Evolutionary conservation across 768 basidiomycete species (phyloP).

Genomic region (Suillus spraguei): DNA sequence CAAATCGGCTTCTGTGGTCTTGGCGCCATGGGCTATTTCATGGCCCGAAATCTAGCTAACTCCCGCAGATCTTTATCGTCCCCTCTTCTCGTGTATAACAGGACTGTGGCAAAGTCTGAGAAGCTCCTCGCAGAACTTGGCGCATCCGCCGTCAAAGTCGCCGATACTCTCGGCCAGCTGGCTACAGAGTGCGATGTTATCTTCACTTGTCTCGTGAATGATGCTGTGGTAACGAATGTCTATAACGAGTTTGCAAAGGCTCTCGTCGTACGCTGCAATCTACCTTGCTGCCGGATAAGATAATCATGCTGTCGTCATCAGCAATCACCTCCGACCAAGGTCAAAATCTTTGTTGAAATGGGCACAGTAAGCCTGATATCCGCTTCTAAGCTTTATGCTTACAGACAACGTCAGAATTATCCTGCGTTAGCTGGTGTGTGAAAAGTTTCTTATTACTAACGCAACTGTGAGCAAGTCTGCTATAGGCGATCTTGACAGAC

Average conservation of each 20-base stretch:
- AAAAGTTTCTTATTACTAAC: not conserved
- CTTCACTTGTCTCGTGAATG: slow-evolving; percentile 72
- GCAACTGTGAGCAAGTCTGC: slow-evolving; percentile 1
- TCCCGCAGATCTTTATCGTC: slow-evolving; percentile 43
- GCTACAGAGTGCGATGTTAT: slow-evolving; percentile 72
- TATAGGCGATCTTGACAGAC: slow-evolving; percentile 67
- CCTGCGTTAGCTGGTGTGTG: slow-evolving; percentile 50
- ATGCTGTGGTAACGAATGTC: slow-evolving; percentile 65
- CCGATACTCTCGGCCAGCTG: slow-evolving; percentile 57
- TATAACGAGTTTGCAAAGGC: slow-evolving; percentile 63
- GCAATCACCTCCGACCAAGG: slow-evolving; percentile 43
- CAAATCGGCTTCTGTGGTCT: slow-evolving; percentile 51
- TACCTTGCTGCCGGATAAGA: not conserved
- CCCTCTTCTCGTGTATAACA: slow-evolving; percentile 77
- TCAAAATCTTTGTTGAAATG: slow-evolving; percentile 85
- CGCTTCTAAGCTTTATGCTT: slow-evolving; percentile 8
- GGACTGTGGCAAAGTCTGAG: slow-evolving; percentile 63
- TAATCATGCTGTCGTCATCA: slow-evolving; percentile 26
- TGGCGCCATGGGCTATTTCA: slow-evolving; percentile 72
- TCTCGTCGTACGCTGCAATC: slow-evolving; percentile 47
- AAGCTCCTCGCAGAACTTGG: slow-evolving; percentile 60
- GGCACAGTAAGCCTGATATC: slow-evolving; percentile 62
- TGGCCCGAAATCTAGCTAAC: slow-evolving; percentile 80
- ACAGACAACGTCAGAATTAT: slow-evolving; percentile 47
- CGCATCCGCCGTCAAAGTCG: slow-evolving; percentile 53